Evolutionary conservation across 2,329 filamentous ascomycete species (phyloP), one percentile per base, ranked within the genome.

Genomic region (Neonectria sp.): DNA sequence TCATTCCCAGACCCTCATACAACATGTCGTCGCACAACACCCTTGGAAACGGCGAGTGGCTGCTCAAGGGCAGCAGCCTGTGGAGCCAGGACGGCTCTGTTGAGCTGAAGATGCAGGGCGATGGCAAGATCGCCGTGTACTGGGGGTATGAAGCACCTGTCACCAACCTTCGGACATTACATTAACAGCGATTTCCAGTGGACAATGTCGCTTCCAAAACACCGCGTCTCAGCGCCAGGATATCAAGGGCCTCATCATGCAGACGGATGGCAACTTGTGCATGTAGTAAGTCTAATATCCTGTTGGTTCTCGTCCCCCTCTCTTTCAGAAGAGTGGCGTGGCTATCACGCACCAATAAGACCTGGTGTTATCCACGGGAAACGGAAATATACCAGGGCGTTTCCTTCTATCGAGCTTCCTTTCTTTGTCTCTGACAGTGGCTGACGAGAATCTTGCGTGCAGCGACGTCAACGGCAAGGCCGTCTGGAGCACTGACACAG

Each of bases 1-100:
- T 21, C 46, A n/a, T 15, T 7, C 25, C 21, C 33, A 48, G 11
- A 24, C 60, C 31, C 15, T 25, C 58, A 57, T 17, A 33, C 15
- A 58, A 27, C 31, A 60, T 60, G 40, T 37, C 59, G n/a, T 45
- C 40, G 13, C 68, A 74, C 56, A 72, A 69, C 68, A 73, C 73
- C 40, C 77, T 80, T 31, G 76, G 77, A 2, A 79, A 79, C 63
- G 77, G 75, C 59, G 73, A 77, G 66, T 78, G 76, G 76, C 69
- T 79, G n/a, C 67, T 71, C 46, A 63, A 51, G 3, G 77, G 78
- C 24, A 68, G 70, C 48, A 79, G 77, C 60, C 72, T 79, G 5
- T 78, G 51, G 21, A 80, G 78, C 55, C 29, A 70, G 1, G 75
- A 79, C 56, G 77, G 78, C 57, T 73, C 73, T 1, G 70, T 73